phyloP scores from a whole-genome alignment of 441 rosid species.

The Hypseocharis bilobata region DNA sequence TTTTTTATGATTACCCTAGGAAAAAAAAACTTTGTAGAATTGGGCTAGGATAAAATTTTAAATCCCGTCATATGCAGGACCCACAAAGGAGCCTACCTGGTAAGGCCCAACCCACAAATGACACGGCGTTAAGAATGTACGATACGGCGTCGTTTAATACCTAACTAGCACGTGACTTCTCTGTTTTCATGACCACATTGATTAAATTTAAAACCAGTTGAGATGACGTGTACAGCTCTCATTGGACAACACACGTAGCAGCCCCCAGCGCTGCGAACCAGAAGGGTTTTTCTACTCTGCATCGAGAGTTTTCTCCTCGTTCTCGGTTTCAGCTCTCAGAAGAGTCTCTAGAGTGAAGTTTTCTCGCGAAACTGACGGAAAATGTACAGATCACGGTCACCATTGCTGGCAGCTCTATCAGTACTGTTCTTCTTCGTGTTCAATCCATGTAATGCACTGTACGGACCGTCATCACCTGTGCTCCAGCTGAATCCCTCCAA shows the following conservation, averaged over 20 bases:
- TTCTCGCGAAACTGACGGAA: conserved; percentile 24
- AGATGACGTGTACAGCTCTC: conserved; percentile 34
- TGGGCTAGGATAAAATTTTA: no score
- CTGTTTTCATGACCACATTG: not conserved
- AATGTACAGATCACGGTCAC: conserved; percentile 35
- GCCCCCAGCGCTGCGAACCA: not conserved
- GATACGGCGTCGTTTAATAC: no score
- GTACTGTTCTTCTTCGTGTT: conserved; percentile 24
- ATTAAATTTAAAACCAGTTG: no score
- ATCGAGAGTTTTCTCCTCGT: conserved; percentile 8
- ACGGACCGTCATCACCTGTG: conserved; percentile 84
- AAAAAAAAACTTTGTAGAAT: no score
- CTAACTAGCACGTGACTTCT: not conserved
- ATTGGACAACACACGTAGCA: conserved; percentile 51
- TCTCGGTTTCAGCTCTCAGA: not conserved
- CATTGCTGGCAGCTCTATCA: conserved; percentile 26
- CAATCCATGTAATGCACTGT: conserved; percentile 45
- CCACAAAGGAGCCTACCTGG: no score
- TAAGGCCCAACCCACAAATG: no score
- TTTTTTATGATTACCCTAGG: no score
- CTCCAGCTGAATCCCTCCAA: conserved; percentile 89
- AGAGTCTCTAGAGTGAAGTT: conserved; percentile 6
- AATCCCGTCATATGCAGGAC: no score
- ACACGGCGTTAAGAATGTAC: no score
- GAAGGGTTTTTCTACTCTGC: conserved; percentile 22